Base-by-base conservation (phyloP, 139 green algal species). In the Bryopsis sp. region DNA sequence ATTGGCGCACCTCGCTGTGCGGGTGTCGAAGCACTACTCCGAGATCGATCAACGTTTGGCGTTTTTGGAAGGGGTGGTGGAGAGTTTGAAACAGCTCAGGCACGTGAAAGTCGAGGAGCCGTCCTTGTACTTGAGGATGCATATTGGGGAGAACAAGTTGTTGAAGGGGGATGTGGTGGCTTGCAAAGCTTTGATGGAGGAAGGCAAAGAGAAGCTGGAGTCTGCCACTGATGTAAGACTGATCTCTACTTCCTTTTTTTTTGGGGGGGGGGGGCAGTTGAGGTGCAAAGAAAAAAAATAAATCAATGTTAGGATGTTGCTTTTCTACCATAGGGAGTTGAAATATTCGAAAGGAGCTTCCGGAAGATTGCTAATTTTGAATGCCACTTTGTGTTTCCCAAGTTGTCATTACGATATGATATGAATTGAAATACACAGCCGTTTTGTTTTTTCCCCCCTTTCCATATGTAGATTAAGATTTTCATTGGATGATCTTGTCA, bases 121-220 rank as follows among this genome's bases (percentile, higher is more conserved):
- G 1, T 54, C 90, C 15, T 77, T 97, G 34, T 97, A 91, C 79
- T 70, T 98, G 72, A 62, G 76, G 38, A 92, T 96, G 88, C 85
- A 96, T 72, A 80, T 97, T 22, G 92, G 89, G 47, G 81, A 95
- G 73, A 83, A 96, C 47, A 77, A 93, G 48, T 76, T 97, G 33
- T 71, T 81, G 62, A 66, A 24, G 65, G 61, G 74, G 62, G 47
- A 75, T 48, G 70, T 72, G 58, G 79, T 84, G 38, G 50, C 66
- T 6, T 80, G 74, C 64, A 77, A 72, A 50, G 37, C 79, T 0
- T 59, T 79, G 46, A 64, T 92, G 3, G 85, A 91, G 47, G 79
- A 89, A 32, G 89, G 79, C n/a, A 92, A 92, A 77, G 82, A 81
- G 33, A 36, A 69, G 29, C 72, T 97, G 26, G 86, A 87, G 8